phyloP scores from a whole-genome alignment of 768 basidiomycete species.

The Termitomyces sp. region DNA sequence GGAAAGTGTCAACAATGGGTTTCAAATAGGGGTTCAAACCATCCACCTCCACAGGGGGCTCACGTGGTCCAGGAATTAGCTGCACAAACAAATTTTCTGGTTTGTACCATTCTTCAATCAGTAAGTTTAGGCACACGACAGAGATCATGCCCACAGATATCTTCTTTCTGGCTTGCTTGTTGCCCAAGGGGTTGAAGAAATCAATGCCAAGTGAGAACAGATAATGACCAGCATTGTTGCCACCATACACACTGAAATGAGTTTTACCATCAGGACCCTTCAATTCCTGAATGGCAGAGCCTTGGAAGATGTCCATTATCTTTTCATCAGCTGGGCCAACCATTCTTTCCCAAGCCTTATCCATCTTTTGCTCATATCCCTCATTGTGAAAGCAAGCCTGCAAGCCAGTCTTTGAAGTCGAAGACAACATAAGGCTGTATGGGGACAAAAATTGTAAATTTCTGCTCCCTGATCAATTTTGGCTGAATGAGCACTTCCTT shows the following conservation, averaged over 20 bases:
- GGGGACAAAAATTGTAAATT: slow-evolving; percentile 7
- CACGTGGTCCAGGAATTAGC: slow-evolving; percentile 29
- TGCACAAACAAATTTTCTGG: slow-evolving; percentile 29
- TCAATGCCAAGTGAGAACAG: slow-evolving; percentile 28
- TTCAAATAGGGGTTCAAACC: slow-evolving; percentile 20
- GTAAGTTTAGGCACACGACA: slow-evolving; percentile 32
- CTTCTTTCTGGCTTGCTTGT: slow-evolving; percentile 21
- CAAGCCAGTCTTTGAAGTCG: slow-evolving; percentile 24
- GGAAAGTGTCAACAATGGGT: slow-evolving; percentile 24
- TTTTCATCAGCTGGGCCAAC: slow-evolving; percentile 18
- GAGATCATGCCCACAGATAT: slow-evolving; percentile 27
- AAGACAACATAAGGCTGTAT: slow-evolving; percentile 18
- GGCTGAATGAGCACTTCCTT: slow-evolving; percentile 1
- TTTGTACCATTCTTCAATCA: slow-evolving; percentile 19
- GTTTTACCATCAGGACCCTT: slow-evolving; percentile 19
- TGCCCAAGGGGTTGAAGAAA: slow-evolving; percentile 16
- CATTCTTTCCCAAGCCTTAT: slow-evolving; percentile 9
- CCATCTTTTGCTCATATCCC: slow-evolving; percentile 21
- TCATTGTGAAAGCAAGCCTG: slow-evolving; percentile 16
- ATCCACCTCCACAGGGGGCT: slow-evolving; percentile 19
- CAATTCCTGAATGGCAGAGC: slow-evolving; percentile 18
- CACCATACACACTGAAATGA: slow-evolving; percentile 16
- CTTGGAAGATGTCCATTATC: slow-evolving; percentile 23
- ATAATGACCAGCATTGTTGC: slow-evolving; percentile 13
- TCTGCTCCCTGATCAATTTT: background rate